Conservation (phyloP, 2,329 filamentous ascomycete species). For the Pyrenophora teres region DNA sequence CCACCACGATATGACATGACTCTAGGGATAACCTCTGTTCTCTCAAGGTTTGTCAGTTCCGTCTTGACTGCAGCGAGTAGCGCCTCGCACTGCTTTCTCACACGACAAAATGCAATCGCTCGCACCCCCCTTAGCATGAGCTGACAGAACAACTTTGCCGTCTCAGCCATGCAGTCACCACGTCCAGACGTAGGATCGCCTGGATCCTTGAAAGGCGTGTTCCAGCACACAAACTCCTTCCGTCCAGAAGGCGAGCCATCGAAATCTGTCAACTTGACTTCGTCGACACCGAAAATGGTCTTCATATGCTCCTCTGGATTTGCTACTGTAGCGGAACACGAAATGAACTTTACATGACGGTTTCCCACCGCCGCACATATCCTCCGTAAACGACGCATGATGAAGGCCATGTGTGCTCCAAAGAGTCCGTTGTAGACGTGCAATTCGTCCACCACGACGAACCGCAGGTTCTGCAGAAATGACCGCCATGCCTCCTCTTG, state of each 20-base stretch:
- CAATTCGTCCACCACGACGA: slow-evolving; percentile 82
- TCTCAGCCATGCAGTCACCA: slow-evolving; percentile 80
- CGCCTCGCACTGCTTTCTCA: slow-evolving; percentile 86
- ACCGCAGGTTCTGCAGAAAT: slow-evolving; percentile 86
- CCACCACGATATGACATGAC: slow-evolving; percentile 97
- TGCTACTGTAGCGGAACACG: slow-evolving; percentile 93
- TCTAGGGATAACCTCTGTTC: slow-evolving; percentile 73
- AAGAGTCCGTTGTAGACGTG: slow-evolving; percentile 97
- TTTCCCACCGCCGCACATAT: slow-evolving; percentile 93
- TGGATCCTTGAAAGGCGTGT: slow-evolving; percentile 91
- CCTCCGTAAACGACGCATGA: slow-evolving; percentile 86
- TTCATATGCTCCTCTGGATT: slow-evolving; percentile 92
- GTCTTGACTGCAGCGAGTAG: slow-evolving; percentile 78
- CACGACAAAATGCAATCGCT: slow-evolving; percentile 89
- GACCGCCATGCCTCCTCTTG: slow-evolving; percentile 88
- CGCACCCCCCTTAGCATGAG: slow-evolving; percentile 85
- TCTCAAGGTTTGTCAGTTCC: slow-evolving; percentile 74
- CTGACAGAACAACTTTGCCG: slow-evolving; percentile 88
- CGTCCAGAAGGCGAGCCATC: slow-evolving; percentile 91
- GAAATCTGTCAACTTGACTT: slow-evolving; percentile 81
- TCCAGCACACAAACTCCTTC: slow-evolving; percentile 98
- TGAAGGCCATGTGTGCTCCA: slow-evolving; percentile 89
- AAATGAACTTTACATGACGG: slow-evolving; percentile 82
- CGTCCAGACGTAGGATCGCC: slow-evolving; percentile 84
- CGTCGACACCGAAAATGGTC: slow-evolving; percentile 86